Base-by-base conservation (phyloP, 371 early-diverging fungal species). In the Mortierella sp. region DNA sequence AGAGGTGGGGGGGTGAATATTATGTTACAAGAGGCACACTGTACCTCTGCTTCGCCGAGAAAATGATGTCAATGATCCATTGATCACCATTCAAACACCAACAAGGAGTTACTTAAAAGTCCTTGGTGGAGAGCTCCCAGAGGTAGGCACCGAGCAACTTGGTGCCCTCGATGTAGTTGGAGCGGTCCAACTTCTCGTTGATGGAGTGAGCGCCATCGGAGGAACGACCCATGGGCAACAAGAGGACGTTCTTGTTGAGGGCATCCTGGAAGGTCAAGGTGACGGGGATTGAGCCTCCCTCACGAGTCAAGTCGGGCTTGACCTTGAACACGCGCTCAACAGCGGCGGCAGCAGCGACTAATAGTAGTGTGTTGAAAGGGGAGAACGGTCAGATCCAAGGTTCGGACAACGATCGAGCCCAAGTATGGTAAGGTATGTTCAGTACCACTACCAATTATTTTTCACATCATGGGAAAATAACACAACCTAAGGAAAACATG, bases 211-310 rank as follows among this genome's bases (percentile, higher is more conserved):
- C 99, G 80, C 98, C 99, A 88, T 93, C 88, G 16, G 89, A 80
- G 32, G 79, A 93, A 81, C 93, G 92, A 70, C 98, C 98, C 97
- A 98, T 97, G 49, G 98, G 98, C 83, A 98, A 90, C 81, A 98
- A 91, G 75, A 98, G 88, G 32, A 98, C 97, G 85, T 95, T 97
- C 92, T 95, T 95, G 75, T 95, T 89, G 41, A 99, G 91, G 44
- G 96, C 96, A 83, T 98, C 97, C 92, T 98, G 97, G 94, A 99
- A 98, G 32, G 97, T 97, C 77, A 99, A 91, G 16, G 99, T 98
- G 32, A 99, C 98, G n/a, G 99, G 99, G 83, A 99, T 99, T 55
- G 97, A 96, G 12, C 99, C 98, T 79, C 98, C 99, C 92, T 99
- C 99, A 86, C 99, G 95, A 35, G 99, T 99, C 85, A 96, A 91